Base-by-base conservation (phyloP, 257 asterid species). In the Ajuga chamaepitys region DNA sequence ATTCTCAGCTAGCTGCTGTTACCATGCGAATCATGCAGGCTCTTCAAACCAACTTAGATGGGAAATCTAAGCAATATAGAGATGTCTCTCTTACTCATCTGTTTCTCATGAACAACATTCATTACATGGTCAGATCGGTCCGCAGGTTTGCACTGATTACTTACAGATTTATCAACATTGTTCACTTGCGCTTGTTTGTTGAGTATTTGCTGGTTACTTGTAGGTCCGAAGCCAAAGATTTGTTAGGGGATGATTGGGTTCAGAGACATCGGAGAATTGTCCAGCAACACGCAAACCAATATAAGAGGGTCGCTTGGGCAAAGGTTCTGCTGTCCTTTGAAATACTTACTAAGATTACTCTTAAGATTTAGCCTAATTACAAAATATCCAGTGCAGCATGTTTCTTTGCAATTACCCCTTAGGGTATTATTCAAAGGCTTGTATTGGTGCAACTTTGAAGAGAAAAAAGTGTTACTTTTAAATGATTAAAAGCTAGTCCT, bases 21-120 rank as follows among this genome's bases (percentile, higher is more conserved):
- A 94, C 99, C 26, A 94, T 83, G 96, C 89, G 87, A 68, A 90
- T 94, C 76, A 94, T 94, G 99, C 97, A 88, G 82, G 99, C 99
- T 79, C 85, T 94, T 73, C 99, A 94, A 72, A 85, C 84, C 74
- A 94, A 94, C 79, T 83, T 94, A 86, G 99, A 94, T 73, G 99
- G 97, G 67, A 94, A 94, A 85, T 90, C 99, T 62, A 90, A 86
- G 86, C 97, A 94, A 75, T 94, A 94, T 74, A 86, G 84, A 74
- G 99, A 94, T 66, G 24, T 79, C 58, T 80, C 98, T 63, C 85
- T 88, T 60, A 90, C 96, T 75, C 89, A 85, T 73, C 81, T 94
- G 80, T 94, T 94, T 78, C 95, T 94, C 5, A 94, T 94, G 99
- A 94, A 94, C 60, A 94, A 94, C 80, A 90, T 90, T 59, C 99